Conservation (phyloP, 2,329 filamentous ascomycete species). For the Hymenotorrendiella dingleyae region DNA sequence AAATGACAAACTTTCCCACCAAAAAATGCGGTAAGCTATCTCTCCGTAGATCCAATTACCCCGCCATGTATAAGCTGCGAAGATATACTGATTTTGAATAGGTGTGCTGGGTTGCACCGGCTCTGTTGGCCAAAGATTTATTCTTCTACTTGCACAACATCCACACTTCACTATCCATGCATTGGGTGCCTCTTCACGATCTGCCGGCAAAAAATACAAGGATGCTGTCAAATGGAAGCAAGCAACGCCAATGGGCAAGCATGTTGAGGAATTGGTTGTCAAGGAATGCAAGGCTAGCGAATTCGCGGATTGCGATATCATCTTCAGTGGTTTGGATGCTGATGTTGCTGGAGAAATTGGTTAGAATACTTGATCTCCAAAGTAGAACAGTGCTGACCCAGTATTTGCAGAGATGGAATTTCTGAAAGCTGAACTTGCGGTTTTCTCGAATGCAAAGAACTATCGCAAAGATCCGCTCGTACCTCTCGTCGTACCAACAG, state of each 20-base stretch:
- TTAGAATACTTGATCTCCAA: conserved; percentile 39
- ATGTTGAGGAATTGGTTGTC: conserved; percentile 73
- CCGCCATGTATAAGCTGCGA: neutral
- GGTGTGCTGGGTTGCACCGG: conserved; percentile 86
- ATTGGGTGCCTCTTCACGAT: conserved; percentile 82
- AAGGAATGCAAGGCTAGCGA: conserved; percentile 77
- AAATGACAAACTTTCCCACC: too few relatives aligned
- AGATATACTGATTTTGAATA: conserved; percentile 25
- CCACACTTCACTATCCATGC: conserved; percentile 82
- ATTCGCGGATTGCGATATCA: conserved; percentile 84
- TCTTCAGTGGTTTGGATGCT: conserved; percentile 89
- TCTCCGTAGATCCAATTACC: neutral
- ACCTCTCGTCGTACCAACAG: conserved; percentile 88
- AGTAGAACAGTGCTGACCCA: conserved; percentile 9
- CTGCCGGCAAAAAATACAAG: conserved; percentile 88
- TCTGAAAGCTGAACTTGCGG: conserved; percentile 76
- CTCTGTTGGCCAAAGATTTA: conserved; percentile 92
- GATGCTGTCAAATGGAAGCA: conserved; percentile 97
- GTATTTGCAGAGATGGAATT: conserved; percentile 72
- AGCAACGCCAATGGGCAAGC: conserved; percentile 69
- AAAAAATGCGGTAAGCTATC: neutral
- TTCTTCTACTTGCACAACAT: conserved; percentile 83
- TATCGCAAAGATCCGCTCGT: conserved; percentile 86
- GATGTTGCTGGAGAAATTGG: conserved; percentile 90
- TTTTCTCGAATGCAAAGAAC: conserved; percentile 98